Percentiles rank a stretch among this genome's conserved stretches.
These are phyloP conservation scores for Tulasnella sp. DNA, from an alignment of 768 basidiomycete species.

Conservation along the genomic window DNA sequence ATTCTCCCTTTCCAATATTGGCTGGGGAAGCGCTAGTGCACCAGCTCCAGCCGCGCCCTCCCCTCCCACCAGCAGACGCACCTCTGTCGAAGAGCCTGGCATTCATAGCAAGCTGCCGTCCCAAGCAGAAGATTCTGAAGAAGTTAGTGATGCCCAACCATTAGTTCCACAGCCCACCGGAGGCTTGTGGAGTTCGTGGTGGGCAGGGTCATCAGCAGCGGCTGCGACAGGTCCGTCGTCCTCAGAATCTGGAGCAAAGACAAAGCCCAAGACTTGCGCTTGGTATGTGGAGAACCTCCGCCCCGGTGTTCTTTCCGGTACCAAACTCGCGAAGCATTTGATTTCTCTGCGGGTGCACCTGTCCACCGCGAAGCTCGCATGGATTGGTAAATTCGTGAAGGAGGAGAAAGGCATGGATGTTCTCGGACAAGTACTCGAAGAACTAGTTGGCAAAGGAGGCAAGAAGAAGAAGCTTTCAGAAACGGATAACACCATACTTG, in stretches of 20 bases:
- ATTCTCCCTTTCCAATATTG: constrained; percentile 52
- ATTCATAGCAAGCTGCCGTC: background rate
- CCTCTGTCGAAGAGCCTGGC: background rate
- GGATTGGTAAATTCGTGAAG: constrained; percentile 74
- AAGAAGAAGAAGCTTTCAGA: constrained; percentile 53
- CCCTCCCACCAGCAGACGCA: no score
- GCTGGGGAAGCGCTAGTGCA: constrained; percentile 45
- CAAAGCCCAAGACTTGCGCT: constrained; percentile 45
- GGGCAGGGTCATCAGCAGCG: constrained; percentile 28
- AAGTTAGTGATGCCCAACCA: constrained; percentile 29
- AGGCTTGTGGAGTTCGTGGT: constrained; percentile 64
- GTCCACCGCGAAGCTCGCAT: constrained; percentile 72
- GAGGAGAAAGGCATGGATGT: constrained; percentile 60
- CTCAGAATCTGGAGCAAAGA: constrained; percentile 28
- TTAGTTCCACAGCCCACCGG: constrained; percentile 62
- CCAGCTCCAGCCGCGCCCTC: constrained; percentile 37
- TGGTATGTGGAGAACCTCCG: constrained; percentile 63
- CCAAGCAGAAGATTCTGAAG: background rate
- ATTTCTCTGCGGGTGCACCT: constrained; percentile 80
- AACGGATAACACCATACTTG: constrained; percentile 58
- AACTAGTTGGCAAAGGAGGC: constrained; percentile 61
- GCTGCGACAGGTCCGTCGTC: constrained; percentile 20
- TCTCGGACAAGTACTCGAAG: constrained; percentile 54
- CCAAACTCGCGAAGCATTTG: constrained; percentile 68
- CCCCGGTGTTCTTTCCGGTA: constrained; percentile 40